phyloP scores from a whole-genome alignment of 202 grass and related monocot genomes.

The Zizania palustris region DNA sequence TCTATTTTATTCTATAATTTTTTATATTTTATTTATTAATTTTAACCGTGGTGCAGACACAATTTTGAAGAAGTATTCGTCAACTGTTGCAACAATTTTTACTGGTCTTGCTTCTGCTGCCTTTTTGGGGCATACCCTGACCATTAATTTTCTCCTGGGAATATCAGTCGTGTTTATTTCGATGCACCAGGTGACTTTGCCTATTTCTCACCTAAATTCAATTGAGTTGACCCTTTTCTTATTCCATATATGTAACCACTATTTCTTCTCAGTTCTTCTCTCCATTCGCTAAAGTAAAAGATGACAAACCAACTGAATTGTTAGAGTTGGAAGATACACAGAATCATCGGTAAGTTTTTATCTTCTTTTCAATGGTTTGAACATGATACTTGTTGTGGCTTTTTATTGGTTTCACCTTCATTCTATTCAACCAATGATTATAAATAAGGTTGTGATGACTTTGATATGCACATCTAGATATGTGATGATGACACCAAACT shows the following conservation, averaged over 20 bases:
- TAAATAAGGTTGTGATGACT: conserved; percentile 1
- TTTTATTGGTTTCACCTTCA: not conserved
- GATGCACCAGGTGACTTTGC: conserved; percentile 83
- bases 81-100: conserved; percentile 97
- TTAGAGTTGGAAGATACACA: conserved; percentile 77
- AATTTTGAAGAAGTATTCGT: conserved; percentile 99
- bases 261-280: conserved; percentile 90
- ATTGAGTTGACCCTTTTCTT: conserved; percentile 37
- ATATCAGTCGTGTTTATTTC: conserved; percentile 99
- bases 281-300: conserved; percentile 96
- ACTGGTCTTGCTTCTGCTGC: conserved; percentile 89
- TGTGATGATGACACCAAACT: conserved; percentile 1
- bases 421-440: conserved; percentile 9
- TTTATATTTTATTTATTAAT: conserved; percentile 2
- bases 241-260: conserved; percentile 25
- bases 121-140: conserved; percentile 91
- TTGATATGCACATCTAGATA: conserved; percentile 9
- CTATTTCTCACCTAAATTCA: conserved; percentile 31
- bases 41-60: conserved; percentile 55
- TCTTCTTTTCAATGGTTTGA: conserved; percentile 21
- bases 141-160: conserved; percentile 93
- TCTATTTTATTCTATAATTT: conserved; percentile 31
- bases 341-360: conserved; percentile 60
- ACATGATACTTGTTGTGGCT: conserved; percentile 28
- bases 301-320: conserved; percentile 67